These are phyloP conservation scores for Cladosporium phlei DNA, from an alignment of 2,329 filamentous ascomycete genomes.

Conservation along the genomic window DNA sequence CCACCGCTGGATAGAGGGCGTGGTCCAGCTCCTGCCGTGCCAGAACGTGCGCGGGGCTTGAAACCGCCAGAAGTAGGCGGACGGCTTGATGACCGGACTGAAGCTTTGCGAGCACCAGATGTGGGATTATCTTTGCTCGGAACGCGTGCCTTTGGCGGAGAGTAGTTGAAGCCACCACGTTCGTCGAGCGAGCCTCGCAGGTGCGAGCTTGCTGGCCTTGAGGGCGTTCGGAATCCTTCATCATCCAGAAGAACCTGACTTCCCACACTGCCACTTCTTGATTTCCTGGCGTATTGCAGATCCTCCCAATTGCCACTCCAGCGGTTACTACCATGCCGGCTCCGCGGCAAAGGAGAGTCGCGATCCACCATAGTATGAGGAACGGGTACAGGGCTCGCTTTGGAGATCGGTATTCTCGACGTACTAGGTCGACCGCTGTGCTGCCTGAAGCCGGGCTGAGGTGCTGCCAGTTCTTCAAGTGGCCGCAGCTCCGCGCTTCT, in stretches of 20 bases:
- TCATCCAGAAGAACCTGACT: slow-evolving; percentile 52
- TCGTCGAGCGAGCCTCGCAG: slow-evolving; percentile 20
- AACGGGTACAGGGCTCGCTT: slow-evolving; percentile 71
- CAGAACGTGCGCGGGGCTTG: slow-evolving; percentile 12
- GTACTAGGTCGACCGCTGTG: slow-evolving; percentile 42
- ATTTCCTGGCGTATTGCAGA: slow-evolving; percentile 45
- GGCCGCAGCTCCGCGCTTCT: slow-evolving; percentile 67
- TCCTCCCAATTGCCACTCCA: slow-evolving; percentile 52
- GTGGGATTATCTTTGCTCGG: slow-evolving; percentile 35
- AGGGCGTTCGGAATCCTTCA: slow-evolving; percentile 32
- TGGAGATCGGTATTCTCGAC: slow-evolving; percentile 83
- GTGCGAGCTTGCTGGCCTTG: slow-evolving; percentile 35
- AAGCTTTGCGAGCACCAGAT: slow-evolving; percentile 28
- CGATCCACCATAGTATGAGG: slow-evolving; percentile 68
- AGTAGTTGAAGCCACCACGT: slow-evolving; percentile 13
- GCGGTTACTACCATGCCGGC: slow-evolving; percentile 51
- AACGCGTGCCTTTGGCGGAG: slow-evolving; percentile 38
- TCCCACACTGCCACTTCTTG: slow-evolving; percentile 62
- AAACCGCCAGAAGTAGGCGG: neutral
- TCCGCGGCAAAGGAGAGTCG: slow-evolving; percentile 62
- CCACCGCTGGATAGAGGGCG: slow-evolving; percentile 25
- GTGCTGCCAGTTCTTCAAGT: slow-evolving; percentile 69
- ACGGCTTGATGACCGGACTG: slow-evolving; percentile 4
- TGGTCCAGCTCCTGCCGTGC: slow-evolving; percentile 1
- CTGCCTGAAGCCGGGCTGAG: slow-evolving; percentile 47